Base-by-base conservation (phyloP, 331 rosid genomes). In the Quercus tomentella region DNA sequence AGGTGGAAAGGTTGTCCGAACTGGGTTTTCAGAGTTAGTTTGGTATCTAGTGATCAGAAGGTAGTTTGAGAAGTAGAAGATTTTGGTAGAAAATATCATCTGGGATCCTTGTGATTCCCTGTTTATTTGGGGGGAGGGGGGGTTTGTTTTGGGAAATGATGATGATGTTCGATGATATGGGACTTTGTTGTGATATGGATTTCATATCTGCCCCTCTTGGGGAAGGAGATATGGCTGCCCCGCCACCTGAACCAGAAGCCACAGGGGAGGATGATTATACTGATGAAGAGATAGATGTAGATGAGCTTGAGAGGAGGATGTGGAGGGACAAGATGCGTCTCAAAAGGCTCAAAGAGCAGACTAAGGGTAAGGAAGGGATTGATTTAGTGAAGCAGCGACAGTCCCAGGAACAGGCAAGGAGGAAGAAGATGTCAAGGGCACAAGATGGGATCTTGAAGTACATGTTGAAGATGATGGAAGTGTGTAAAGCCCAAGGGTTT, bases 381-480 rank as follows among this genome's bases (percentile, higher is more conserved):
- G 95, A 88, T 72, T 84, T 75, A 0, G 93, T 88, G 1, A 92
- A 84, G 80, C 92, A 90, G 79, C 84, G 93, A 12, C 98, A 94
- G 54, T 89, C 98, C 20, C 97, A 91, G 56, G 98, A 92, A 56
- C 98, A 94, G 70, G 97, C 98, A 7, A 84, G 97, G 87, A 88
- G 97, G 91, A 94, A 94, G 81, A 94, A 92, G 88, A 94, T 94
- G 97, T 92, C 98, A 0, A 80, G 98, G 76, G 98, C 98, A 37
- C 98, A 94, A 74, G 98, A 94, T 70, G 97, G 97, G 15, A 94
- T 94, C 51, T 62, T 94, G 79, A 94, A 94, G 76, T 94, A 92
- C 82, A 94, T 94, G 98, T 81, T 94, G 85, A 94, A 92, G 78
- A 94, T 94, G 93, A 94, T 94, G 97, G 98, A 94, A 84, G 97